Base-by-base conservation (phyloP, 192 early-diverging fungal species). In the Gryganskiella cystojenkinii region DNA sequence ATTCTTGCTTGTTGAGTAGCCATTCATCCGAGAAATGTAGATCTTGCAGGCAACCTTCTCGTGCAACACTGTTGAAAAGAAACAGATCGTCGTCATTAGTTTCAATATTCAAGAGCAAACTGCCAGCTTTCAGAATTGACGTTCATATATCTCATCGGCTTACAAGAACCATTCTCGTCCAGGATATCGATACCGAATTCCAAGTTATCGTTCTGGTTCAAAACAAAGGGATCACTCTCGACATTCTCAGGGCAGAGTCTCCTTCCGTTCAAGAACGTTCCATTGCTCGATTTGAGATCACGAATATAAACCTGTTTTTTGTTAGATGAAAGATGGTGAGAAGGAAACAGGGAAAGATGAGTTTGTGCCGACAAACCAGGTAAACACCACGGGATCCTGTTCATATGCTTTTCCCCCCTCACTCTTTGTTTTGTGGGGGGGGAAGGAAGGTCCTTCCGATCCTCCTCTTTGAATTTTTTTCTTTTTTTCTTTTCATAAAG, bases 161-260 rank as follows among this genome's bases (percentile, higher is more conserved):
- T 82, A 89, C 87, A 70, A 56, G 82, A 56, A 6, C 88, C 90
- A 57, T 89, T 85, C 27, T 92, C 91, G 53, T 92, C 87, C 63
- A 86, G 83, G 56, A 94, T 94, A 68, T 94, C 93, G 27, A 94
- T 87, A 46, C 93, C 93, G 81, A 94, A 94, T 33, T 94, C 93
- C 5, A 95, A 69, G 27, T 70, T 47, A 58, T 91, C 92, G 43
- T 85, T 87, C 28, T 85, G 71, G 34, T 83, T 81, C 47, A 95
- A 67, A 53, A 89, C 82, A 47, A 82, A 56, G 1, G 90, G 84
- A 1, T 63, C 83, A 67, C 87, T 89, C 60, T 88, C 85, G 27
- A 83, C 68, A 54, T 82, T 82, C 71, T 94, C 94, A 5, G 88
- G 83, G 31, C 83, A 88, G 19, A 95, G 69, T 43, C 94, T 64